Evolutionary conservation across 2,329 filamentous ascomycete species (phyloP).

Genomic region (Cordyceps militaris): DNA sequence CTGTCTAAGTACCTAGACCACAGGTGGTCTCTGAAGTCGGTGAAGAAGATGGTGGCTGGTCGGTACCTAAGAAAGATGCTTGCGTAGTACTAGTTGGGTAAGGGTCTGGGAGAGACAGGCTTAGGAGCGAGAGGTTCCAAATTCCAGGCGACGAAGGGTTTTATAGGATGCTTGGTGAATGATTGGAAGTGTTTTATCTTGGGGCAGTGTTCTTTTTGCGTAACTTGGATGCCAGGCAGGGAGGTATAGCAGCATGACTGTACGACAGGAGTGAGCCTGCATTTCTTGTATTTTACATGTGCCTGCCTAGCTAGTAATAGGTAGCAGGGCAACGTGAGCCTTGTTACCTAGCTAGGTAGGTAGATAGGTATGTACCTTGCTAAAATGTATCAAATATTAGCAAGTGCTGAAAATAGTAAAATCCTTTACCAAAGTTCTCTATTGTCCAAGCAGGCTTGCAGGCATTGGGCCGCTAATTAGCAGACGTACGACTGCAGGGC

Average conservation of each 20-base stretch:
- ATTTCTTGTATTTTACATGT: constrained; percentile 2
- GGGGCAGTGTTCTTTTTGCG: background rate
- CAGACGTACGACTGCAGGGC: background rate
- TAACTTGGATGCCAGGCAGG: background rate
- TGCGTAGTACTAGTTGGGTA: constrained; percentile 3
- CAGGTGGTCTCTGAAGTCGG: constrained; percentile 10
- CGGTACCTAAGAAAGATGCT: constrained; percentile 10
- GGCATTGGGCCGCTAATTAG: background rate
- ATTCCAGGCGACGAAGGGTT: background rate
- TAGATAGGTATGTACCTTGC: background rate
- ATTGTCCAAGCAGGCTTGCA: background rate
- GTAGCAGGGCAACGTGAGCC: too few species aligned
- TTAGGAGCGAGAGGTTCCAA: background rate
- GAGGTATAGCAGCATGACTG: constrained; percentile 1
- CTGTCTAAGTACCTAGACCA: background rate
- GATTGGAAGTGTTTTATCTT: background rate
- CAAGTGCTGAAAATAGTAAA: too few species aligned
- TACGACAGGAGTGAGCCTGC: background rate
- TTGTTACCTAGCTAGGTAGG: background rate
- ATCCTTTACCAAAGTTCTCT: background rate
- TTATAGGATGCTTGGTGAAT: background rate
- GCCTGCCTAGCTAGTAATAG: background rate
- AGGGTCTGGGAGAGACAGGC: background rate
- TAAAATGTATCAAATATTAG: too few species aligned
- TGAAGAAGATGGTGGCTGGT: constrained; percentile 11